Conservation (phyloP, 2,329 filamentous ascomycete genomes). For the Sarocladium strictum region DNA sequence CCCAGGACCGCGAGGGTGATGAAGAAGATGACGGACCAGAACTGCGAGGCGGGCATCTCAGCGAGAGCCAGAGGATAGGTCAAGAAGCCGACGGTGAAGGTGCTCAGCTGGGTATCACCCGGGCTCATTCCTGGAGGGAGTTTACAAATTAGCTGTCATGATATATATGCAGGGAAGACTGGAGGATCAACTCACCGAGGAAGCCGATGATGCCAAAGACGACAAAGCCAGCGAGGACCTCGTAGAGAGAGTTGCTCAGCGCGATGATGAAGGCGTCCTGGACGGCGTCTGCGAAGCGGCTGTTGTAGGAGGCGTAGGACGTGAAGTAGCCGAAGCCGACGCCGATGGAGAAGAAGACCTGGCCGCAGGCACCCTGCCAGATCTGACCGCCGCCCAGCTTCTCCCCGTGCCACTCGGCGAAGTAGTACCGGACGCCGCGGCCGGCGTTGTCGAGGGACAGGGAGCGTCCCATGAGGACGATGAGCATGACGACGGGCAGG, state of each 20-base stretch:
- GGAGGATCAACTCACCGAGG: conserved; percentile 14
- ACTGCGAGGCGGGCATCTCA: conserved; percentile 50
- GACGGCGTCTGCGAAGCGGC: conserved; percentile 51
- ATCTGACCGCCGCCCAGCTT: conserved; percentile 30
- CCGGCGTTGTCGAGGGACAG: conserved; percentile 44
- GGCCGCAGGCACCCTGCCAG: conserved; percentile 48
- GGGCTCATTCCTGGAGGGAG: conserved; percentile 26
- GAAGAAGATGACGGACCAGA: conserved; percentile 52
- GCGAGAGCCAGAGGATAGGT: conserved; percentile 49
- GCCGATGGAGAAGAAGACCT: conserved; percentile 37
- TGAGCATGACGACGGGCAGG: conserved; percentile 45
- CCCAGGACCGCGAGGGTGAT: conserved; percentile 52
- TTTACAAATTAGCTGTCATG: too few species aligned
- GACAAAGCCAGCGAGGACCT: conserved; percentile 42
- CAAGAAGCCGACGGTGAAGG: conserved; percentile 52
- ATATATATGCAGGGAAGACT: too few species aligned
- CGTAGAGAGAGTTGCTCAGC: conserved; percentile 48
- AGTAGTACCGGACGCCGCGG: conserved; percentile 38
- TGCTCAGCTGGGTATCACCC: conserved; percentile 31
- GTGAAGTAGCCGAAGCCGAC: conserved; percentile 55
- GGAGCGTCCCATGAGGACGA: conserved; percentile 43
- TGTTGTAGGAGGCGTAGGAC: conserved; percentile 51
- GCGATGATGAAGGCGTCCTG: conserved; percentile 52
- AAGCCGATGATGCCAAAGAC: conserved; percentile 49
- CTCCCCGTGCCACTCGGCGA: conserved; percentile 32